Conservation (phyloP, 202 grass and related monocot species). For the Elaeis oleifera region DNA sequence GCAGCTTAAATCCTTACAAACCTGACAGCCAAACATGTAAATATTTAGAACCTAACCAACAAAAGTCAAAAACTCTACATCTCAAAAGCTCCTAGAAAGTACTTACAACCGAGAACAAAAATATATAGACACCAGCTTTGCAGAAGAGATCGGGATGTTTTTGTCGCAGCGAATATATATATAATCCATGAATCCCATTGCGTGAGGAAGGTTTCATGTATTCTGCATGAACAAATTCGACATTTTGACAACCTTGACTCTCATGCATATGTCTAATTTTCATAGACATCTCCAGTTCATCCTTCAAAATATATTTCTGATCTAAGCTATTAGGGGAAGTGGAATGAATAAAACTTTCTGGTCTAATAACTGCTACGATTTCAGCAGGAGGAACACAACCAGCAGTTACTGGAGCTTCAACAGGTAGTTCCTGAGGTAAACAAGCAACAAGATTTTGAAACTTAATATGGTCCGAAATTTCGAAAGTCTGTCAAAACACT, state of each 20-base stretch:
- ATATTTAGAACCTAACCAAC: too few species aligned
- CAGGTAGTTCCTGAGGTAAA: constrained; percentile 27
- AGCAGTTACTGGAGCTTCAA: constrained; percentile 22
- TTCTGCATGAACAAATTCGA: constrained; percentile 4
- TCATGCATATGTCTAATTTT: constrained; percentile 1
- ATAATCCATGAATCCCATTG: constrained; percentile 28
- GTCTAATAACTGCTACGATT: constrained; percentile 30
- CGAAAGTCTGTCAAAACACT: background rate
- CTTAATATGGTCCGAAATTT: background rate
- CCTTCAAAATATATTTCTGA: constrained; percentile 28
- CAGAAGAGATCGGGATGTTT: constrained; percentile 3
- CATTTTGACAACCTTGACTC: too few species aligned
- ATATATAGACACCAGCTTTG: constrained; percentile 32
- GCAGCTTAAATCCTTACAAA: constrained; percentile 18
- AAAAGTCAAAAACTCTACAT: too few species aligned
- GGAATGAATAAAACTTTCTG: constrained; percentile 3
- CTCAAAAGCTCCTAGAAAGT: too few species aligned
- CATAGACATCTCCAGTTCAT: constrained; percentile 36
- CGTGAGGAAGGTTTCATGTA: constrained; percentile 21
- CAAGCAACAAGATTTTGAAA: too few species aligned
- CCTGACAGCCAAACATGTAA: too few species aligned
- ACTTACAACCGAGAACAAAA: constrained; percentile 42
- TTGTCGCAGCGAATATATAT: constrained; percentile 24
- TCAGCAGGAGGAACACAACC: constrained; percentile 28
- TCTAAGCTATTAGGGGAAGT: constrained; percentile 12